Percentiles rank a stretch among this genome's conserved stretches.
These are phyloP conservation scores for Andalucia godoyi DNA, from an alignment of 78 protist species.

Conservation along the genomic window DNA sequence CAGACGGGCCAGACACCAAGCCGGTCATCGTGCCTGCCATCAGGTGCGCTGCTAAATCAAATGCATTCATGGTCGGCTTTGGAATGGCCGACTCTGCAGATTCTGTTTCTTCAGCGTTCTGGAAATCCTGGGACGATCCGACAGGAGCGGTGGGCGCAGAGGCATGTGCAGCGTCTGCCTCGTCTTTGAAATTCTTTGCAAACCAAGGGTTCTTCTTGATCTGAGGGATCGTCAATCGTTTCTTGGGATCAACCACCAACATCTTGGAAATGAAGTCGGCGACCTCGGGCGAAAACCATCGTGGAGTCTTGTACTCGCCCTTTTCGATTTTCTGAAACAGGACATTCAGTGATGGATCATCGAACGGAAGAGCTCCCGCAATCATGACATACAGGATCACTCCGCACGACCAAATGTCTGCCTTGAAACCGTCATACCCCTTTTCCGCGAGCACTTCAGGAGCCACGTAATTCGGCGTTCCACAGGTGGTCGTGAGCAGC, in stretches of 20 bases:
- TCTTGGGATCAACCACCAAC: conserved; percentile 23
- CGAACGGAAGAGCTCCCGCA: conserved; percentile 18
- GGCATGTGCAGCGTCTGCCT: no score
- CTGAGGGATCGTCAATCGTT: conserved; percentile 13
- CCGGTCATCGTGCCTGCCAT: no score
- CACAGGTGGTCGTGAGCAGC: conserved; percentile 16
- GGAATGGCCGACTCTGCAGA: no score
- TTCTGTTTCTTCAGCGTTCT: no score
- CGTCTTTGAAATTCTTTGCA: neutral
- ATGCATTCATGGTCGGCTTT: no score
- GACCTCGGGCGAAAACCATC: neutral
- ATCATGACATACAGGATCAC: conserved; percentile 47
- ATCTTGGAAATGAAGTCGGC: conserved; percentile 15
- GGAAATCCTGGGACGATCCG: no score
- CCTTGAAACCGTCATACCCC: conserved; percentile 46
- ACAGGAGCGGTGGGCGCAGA: no score
- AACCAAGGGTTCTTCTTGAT: conserved; percentile 13
- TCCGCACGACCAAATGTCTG: conserved; percentile 65
- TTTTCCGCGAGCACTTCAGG: conserved; percentile 27
- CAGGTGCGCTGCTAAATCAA: no score
- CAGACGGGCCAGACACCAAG: no score
- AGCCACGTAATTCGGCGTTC: conserved; percentile 38
- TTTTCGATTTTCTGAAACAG: conserved; percentile 21
- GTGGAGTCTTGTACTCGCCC: conserved; percentile 10
- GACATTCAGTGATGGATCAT: neutral